These are phyloP conservation scores for Komagataella kurtzmanii DNA, from an alignment of 805 yeast genomes.

Conservation along the genomic window DNA sequence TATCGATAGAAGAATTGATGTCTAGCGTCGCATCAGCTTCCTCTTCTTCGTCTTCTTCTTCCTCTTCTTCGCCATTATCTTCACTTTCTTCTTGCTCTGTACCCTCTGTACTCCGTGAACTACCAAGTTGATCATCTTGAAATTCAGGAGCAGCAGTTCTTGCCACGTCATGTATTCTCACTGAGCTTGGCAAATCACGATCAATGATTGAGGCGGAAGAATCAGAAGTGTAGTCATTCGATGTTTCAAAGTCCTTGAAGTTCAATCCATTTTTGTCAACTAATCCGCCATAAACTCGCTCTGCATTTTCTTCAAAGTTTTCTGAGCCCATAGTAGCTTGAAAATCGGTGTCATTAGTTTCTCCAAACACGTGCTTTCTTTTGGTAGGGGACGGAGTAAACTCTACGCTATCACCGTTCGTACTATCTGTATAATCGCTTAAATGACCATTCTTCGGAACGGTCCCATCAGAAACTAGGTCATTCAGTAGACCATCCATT, in stretches of 20 bases:
- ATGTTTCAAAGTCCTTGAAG: neutral
- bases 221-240: neutral
- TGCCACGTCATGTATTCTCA: neutral
- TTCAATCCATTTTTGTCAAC: neutral
- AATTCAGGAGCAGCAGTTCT: neutral
- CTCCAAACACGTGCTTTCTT: neutral
- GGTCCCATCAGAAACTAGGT: slow-evolving; percentile 1
- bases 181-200: neutral
- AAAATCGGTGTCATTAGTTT: neutral
- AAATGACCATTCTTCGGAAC: neutral
- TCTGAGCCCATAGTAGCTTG: slow-evolving; percentile 2
- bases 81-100: slow-evolving; percentile 1
- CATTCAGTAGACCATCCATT: slow-evolving; percentile 13
- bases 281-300: slow-evolving; percentile 1
- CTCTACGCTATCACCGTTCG: neutral
- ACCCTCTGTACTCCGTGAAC: neutral
- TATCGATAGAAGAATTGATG: neutral
- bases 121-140: neutral
- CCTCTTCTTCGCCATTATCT: neutral
- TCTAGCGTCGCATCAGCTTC: neutral
- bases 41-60: neutral
- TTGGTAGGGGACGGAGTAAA: neutral
- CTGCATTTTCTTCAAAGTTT: slow-evolving; percentile 4
- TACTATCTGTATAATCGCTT: neutral
- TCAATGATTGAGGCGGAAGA: neutral